Evolutionary conservation across 768 basidiomycete species (phyloP), one percentile per base, ranked within the genome.

Genomic region (Nidularia sp.): DNA sequence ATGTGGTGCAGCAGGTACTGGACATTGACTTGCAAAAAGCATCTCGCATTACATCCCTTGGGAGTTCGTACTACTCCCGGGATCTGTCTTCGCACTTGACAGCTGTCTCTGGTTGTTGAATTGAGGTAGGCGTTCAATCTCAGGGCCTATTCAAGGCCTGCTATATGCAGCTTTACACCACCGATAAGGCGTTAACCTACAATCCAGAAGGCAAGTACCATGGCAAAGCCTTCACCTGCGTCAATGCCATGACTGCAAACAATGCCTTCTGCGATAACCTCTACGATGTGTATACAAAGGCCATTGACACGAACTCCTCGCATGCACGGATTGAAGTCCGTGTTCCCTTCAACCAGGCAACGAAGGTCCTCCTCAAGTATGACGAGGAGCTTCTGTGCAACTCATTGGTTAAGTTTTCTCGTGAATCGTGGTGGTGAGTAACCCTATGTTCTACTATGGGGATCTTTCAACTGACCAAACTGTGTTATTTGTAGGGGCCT

Each of bases 81-180:
- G n/a, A n/a, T n/a, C n/a, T n/a, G n/a, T n/a, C n/a, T n/a, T n/a
- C n/a, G n/a, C n/a, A n/a, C n/a, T n/a, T n/a, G n/a, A n/a, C n/a
- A n/a, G n/a, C n/a, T n/a, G n/a, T n/a, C n/a, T n/a, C n/a, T n/a
- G n/a, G n/a, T n/a, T 71, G 66, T 51, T 55, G 70, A 0, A 61
- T 69, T 13, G 39, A 34, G 0, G 64, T 65, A 5, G 66, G 65
- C 0, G 22, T 34, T 3, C 52, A 45, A 2, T 57, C 51, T 2
- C 42, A 51, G 18, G 67, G 67, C 0, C 13, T 13, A 0, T 57
- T 36, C 22, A 31, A 61, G 1, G 58, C 56, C 0, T 41, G 36
- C 1, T 70, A 71, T 35, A n/a, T 70, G 0, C 70, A 71, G 42
- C 18, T 65, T 7, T 73, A 73, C 47, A 50, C 53, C 0, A 73